Evolutionary conservation across 352 stramenopile genomes (phyloP).

Genomic region (Phytophthora foliorum): DNA sequence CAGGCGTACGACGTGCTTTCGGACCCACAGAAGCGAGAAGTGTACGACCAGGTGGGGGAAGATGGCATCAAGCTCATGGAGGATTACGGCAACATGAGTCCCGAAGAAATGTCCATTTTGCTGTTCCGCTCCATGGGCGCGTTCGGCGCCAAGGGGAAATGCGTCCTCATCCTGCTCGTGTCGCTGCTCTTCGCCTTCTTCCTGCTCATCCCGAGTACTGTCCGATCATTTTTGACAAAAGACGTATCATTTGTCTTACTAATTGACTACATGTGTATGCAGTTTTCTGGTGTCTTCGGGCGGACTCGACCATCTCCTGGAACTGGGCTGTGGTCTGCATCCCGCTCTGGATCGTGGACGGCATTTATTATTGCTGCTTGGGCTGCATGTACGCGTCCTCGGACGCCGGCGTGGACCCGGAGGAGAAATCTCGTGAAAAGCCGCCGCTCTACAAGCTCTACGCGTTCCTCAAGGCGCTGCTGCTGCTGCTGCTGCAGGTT

Average conservation of each 20-base stretch:
- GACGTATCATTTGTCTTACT: slow-evolving; percentile 13
- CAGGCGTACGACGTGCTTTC: slow-evolving; percentile 94
- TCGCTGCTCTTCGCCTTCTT: slow-evolving; percentile 88
- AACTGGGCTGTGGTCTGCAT: slow-evolving; percentile 86
- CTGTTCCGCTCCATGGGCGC: slow-evolving; percentile 82
- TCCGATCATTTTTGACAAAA: slow-evolving; percentile 11
- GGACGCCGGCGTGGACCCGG: slow-evolving; percentile 59
- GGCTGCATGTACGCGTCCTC: slow-evolving; percentile 65
- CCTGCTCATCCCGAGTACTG: slow-evolving; percentile 83
- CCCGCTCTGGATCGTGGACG: slow-evolving; percentile 82
- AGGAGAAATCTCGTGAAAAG: slow-evolving; percentile 62
- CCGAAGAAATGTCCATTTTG: slow-evolving; percentile 74
- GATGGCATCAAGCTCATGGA: slow-evolving; percentile 92
- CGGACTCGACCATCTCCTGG: slow-evolving; percentile 80
- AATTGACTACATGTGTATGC: slow-evolving; percentile 24
- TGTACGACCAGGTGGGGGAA: slow-evolving; percentile 89
- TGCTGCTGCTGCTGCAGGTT: slow-evolving; percentile 83
- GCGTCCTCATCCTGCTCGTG: slow-evolving; percentile 74
- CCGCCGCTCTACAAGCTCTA: slow-evolving; percentile 77
- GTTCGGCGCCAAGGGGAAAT: slow-evolving; percentile 74
- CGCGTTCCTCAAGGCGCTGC: slow-evolving; percentile 81
- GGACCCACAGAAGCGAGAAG: slow-evolving; percentile 86
- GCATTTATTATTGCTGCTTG: slow-evolving; percentile 82
- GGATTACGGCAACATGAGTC: slow-evolving; percentile 86
- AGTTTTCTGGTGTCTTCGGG: slow-evolving; percentile 89